phyloP scores from a whole-genome alignment of 2,329 filamentous ascomycete species.

The Botrytis deweyae region DNA sequence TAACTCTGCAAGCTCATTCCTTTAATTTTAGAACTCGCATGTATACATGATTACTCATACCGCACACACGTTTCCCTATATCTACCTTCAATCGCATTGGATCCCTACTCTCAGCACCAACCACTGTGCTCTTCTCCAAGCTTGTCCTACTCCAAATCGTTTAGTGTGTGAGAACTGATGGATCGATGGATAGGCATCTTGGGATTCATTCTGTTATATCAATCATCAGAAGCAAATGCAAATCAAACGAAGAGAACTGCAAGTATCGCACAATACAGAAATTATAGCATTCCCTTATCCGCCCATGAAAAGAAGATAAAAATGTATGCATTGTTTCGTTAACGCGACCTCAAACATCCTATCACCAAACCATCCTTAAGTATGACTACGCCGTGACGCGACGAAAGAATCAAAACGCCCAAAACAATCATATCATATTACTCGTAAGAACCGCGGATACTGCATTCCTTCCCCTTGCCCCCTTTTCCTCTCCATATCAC shows the following conservation, averaged over 20 bases:
- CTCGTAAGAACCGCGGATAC: background rate
- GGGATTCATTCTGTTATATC: background rate
- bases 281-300: background rate
- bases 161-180: background rate
- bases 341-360: background rate
- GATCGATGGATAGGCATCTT: too few relatives aligned
- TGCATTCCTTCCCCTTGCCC: background rate
- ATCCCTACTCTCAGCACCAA: background rate
- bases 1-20: background rate
- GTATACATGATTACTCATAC: background rate
- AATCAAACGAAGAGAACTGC: background rate
- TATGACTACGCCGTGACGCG: background rate
- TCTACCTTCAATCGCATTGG: background rate
- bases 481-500: background rate
- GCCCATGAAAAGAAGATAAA: background rate
- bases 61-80: background rate
- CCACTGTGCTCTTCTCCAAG: background rate
- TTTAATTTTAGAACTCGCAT: background rate
- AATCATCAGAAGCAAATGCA: background rate
- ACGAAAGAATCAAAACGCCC: constrained; percentile 1
- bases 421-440: background rate
- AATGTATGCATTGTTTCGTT: background rate
- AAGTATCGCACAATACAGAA: background rate
- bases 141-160: background rate
- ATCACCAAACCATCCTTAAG: background rate